A percentile compares a stretch with the other conserved stretches of the same genome.
Conservation (phyloP, 805 yeast genomes). For the Hanseniaspora thailandica region DNA sequence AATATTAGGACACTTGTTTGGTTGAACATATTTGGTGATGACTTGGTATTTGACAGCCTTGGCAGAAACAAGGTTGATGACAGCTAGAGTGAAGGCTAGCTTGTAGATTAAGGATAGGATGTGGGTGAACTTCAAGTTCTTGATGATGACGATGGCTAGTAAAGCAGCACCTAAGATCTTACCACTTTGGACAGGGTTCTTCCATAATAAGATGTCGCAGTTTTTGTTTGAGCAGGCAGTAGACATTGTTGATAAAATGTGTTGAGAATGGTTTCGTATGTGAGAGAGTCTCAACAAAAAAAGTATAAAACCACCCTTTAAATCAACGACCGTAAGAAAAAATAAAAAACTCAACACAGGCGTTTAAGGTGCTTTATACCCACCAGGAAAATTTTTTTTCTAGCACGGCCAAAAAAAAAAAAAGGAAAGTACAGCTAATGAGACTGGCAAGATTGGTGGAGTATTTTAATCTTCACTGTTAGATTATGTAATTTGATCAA, state of each 20-base stretch:
- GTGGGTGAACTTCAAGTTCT: constrained; percentile 50
- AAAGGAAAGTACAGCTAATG: too few relatives aligned
- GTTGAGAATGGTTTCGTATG: not conserved
- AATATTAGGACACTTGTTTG: constrained; percentile 32
- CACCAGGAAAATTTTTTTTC: too few relatives aligned
- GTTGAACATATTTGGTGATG: constrained; percentile 56
- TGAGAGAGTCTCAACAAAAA: not conserved
- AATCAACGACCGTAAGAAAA: too few relatives aligned
- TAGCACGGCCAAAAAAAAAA: too few relatives aligned
- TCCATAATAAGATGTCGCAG: constrained; percentile 27
- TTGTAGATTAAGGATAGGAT: constrained; percentile 50
- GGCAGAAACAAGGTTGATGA: constrained; percentile 38
- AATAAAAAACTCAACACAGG: too few relatives aligned
- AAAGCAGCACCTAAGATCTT: constrained; percentile 59
- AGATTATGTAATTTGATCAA: too few relatives aligned
- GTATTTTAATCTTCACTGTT: too few relatives aligned
- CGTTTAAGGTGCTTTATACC: too few relatives aligned
- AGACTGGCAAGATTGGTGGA: too few relatives aligned
- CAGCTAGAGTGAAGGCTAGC: constrained; percentile 51
- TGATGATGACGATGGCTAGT: constrained; percentile 42
- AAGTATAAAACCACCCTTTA: too few relatives aligned
- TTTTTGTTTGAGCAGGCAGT: constrained; percentile 1
- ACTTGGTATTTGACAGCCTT: constrained; percentile 12
- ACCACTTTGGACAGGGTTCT: constrained; percentile 53
- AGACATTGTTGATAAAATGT: not conserved